Evolutionary conservation across 176 grass and related monocot genomes (phyloP).

Genomic region (Sorghum bicolor): Sorghum_bicolor_NCBIv3 NC_012873.2:3933001-3933500

Average conservation of each 20-base stretch:
- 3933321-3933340: conserved; percentile 2
- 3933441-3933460: not conserved
- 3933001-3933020: conserved; percentile 82
- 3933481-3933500: conserved; percentile 15
- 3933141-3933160: not conserved
- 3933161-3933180: not conserved
- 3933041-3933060: not conserved
- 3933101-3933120: not conserved
- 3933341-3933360: conserved; percentile 5
- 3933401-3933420: not conserved
- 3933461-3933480: not conserved
- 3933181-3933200: not conserved
- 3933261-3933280: conserved; percentile 28
- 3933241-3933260: conserved; percentile 29
- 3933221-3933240: conserved; percentile 62
- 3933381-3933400: not conserved
- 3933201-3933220: conserved; percentile 28
- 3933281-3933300: not conserved
- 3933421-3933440: not conserved
- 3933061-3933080: not conserved
- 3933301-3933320: not conserved
- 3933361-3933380: conserved; percentile 19
- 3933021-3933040: conserved; percentile 44
- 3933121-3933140: not conserved
- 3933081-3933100: not conserved